Evolutionary conservation across 1,139 yeast species (phyloP), one percentile per base, ranked within the genome.

Genomic region (Scheffersomyces lignicola): DNA sequence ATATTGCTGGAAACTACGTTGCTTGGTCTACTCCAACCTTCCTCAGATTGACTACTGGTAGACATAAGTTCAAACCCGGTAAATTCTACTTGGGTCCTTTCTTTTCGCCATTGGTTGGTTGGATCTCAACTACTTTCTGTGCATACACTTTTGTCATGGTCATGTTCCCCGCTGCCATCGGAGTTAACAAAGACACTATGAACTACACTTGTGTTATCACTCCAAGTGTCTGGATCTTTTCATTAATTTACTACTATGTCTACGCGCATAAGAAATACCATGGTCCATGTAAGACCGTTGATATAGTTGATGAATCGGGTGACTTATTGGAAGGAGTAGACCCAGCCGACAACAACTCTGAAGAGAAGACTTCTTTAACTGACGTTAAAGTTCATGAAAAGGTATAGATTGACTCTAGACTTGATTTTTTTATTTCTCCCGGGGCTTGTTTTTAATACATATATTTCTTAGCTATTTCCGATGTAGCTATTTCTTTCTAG

Each of bases 1-100:
- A 72, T 25, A 73, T 78, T 33, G 77, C 81, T n/a, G 82, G 83
- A 70, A 76, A 77, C 52, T 76, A 76, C 46, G 56, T 78, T 33
- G 73, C 83, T 2, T 79, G 83, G 82, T 65, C 74, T 34, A 62
- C 72, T 12, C 85, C 86, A 25, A 71, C 78, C 29, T 57, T 76
- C 34, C 56, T 77, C 37, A 63, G 78, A 40, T 49, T 75, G 36
- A 63, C 76, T 3, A 48, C 51, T 29, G 79, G 78, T 32, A 65
- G 60, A 36, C 62, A 69, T 32, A 59, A 68, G 32, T 78, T 78
- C 51, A 64, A 55, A 11, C 85, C 84, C 0, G 86, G 86, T 14
- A 69, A 73, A 7, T 80, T 80, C 49, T 76, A 74, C 51, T 51
- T 76, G 41, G 85, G 85, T 15, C 54, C 58, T 8, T 43, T 61